Evolutionary conservation across 768 basidiomycete genomes (phyloP), one percentile per base, ranked within the genome.

Genomic region (Leucogyrophana mollusca): DNA sequence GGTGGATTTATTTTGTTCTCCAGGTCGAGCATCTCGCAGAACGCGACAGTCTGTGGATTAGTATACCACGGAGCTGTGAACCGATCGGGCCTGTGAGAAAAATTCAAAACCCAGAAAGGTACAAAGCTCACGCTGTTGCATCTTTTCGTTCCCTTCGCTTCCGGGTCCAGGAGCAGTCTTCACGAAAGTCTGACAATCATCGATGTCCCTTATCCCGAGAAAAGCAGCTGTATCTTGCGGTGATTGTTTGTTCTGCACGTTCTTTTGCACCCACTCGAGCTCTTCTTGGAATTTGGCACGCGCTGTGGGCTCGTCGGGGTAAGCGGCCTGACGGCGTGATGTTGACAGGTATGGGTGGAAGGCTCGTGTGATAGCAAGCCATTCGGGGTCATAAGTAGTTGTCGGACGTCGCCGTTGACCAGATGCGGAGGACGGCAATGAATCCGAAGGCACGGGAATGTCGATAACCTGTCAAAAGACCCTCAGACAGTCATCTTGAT

Each of bases 291-390:
- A 79, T 36, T 83, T 70, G 2, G 64, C 71, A 16, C 77, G 68
- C 8, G 71, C 68, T 0, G 80, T 73, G 13, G 77, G 64, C 0
- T 67, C 64, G 0, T 76, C 73, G 0, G 94, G 93, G 55, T 90
- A 85, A 0, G 72, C 55, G 1, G 61, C 61, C 51, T 87, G 87
- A 0, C 57, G 55, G 6, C 58, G 70, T 4, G 61, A 55, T 4
- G 76, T 74, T 3, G 87, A 84, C 51, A 97, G 77, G 67, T 77
- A 87, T 0, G 85, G 83, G 50, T 92, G 80, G 54, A 94, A 87
- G 0, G 91, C 92, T 6, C 90, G 86, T 4, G 83, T 83, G 57
- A 99, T 92, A 0, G 93, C 94, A 38, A 98, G 81, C 96, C 96
- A 99, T 61, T 92, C 83, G 0, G 85, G 84, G 57, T 97, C 94